A percentile compares a stretch with the other conserved stretches of the same genome.
These are phyloP conservation scores for Kondoa malvinella DNA, from an alignment of 768 basidiomycete genomes.

Conservation along the genomic window DNA sequence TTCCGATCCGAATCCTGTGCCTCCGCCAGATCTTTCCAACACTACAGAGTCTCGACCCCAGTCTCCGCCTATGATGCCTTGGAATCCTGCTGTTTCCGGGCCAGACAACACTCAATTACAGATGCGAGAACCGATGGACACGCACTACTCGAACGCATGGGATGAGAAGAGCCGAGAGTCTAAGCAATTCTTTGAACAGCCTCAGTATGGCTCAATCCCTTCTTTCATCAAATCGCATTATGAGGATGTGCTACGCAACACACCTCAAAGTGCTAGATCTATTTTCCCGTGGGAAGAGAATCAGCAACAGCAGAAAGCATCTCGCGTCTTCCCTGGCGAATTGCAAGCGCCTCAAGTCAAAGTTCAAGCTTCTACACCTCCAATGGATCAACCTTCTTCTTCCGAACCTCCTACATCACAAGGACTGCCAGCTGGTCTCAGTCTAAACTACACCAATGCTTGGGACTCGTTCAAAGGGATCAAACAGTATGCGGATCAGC, in stretches of 20 bases:
- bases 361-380: slow-evolving; percentile 10
- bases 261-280: slow-evolving; percentile 51
- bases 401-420: slow-evolving; percentile 40
- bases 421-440: slow-evolving; percentile 15
- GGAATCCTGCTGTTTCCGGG: slow-evolving; percentile 65
- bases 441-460: slow-evolving; percentile 49
- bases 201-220: slow-evolving; percentile 48
- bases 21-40: slow-evolving; percentile 11
- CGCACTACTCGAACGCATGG: slow-evolving; percentile 75
- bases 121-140: slow-evolving; percentile 48
- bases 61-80: slow-evolving; percentile 52
- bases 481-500: slow-evolving; percentile 45
- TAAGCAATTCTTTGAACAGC: slow-evolving; percentile 43
- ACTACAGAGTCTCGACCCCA: slow-evolving; percentile 16
- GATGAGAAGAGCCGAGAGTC: slow-evolving; percentile 39
- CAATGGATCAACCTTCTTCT: slow-evolving; percentile 32
- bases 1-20: slow-evolving; percentile 9
- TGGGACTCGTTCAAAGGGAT: slow-evolving; percentile 74
- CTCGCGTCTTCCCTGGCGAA: slow-evolving; percentile 37
- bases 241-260: slow-evolving; percentile 35
- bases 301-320: not conserved
- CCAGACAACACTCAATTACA: slow-evolving; percentile 48
- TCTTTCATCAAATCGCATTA: slow-evolving; percentile 49
- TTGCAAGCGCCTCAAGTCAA: not conserved
- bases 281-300: slow-evolving; percentile 93